Percentiles rank a stretch among this genome's conserved stretches.
Conservation (phyloP, 805 yeast species). For the Wickerhamiella shivajii region DNA sequence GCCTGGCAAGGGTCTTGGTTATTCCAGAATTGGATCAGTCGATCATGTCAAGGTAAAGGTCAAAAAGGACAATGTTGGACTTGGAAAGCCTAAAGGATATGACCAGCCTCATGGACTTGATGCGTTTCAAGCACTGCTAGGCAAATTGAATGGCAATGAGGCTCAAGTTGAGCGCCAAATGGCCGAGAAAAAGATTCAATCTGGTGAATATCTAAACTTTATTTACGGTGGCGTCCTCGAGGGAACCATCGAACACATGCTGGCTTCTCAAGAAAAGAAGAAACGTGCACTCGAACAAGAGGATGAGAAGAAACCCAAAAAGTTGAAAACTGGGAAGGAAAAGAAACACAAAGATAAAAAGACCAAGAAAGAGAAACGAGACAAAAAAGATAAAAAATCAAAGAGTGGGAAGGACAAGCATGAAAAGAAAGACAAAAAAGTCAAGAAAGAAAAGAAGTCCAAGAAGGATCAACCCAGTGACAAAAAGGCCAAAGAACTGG, state of each 20-base stretch:
- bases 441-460: slow-evolving; percentile 17
- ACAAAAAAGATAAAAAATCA: slow-evolving; percentile 23
- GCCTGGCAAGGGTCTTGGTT: slow-evolving; percentile 82
- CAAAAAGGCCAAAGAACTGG: slow-evolving; percentile 7
- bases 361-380: slow-evolving; percentile 21
- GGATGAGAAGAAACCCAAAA: slow-evolving; percentile 16
- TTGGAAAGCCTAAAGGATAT: slow-evolving; percentile 63
- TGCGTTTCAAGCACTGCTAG: slow-evolving; percentile 80
- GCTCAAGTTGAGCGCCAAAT: slow-evolving; percentile 32
- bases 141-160: slow-evolving; percentile 77
- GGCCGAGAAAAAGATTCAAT: slow-evolving; percentile 55
- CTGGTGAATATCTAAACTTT: slow-evolving; percentile 67
- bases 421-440: slow-evolving; percentile 21
- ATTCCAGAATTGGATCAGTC: slow-evolving; percentile 31
- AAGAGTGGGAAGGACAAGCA: slow-evolving; percentile 22
- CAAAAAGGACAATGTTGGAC: slow-evolving; percentile 71
- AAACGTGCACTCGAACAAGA: slow-evolving; percentile 17
- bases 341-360: slow-evolving; percentile 20
- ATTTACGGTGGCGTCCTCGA: slow-evolving; percentile 70
- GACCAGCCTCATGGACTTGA: slow-evolving; percentile 82
- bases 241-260: slow-evolving; percentile 60
- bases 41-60: slow-evolving; percentile 64
- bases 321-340: slow-evolving; percentile 20
- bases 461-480: slow-evolving; percentile 6
- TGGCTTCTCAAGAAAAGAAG: slow-evolving; percentile 15